phyloP scores from a whole-genome alignment of 495 filamentous ascomycete species.

The Lasiosphaeria ovina region DNA sequence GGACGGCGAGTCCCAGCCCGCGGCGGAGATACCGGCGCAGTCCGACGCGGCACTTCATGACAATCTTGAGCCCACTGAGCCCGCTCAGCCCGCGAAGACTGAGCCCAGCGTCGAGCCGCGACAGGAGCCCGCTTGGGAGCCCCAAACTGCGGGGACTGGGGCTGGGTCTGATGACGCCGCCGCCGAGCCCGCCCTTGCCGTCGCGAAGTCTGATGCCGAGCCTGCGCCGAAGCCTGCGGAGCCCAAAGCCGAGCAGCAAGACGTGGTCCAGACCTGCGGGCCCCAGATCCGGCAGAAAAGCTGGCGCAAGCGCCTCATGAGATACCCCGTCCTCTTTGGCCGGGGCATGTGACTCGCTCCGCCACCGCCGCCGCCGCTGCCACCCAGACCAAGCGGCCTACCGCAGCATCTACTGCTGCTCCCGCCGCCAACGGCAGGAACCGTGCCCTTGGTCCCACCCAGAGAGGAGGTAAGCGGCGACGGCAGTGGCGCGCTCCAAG shows the following conservation, averaged over 20 bases:
- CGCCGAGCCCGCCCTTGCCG: conserved; percentile 15
- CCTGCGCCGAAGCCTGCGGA: conserved; percentile 16
- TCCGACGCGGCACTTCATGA: conserved; percentile 17
- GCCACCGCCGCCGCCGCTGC: conserved; percentile 4
- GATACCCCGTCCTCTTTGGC: conserved; percentile 30
- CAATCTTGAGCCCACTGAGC: conserved; percentile 28
- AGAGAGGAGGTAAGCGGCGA: conserved; percentile 11
- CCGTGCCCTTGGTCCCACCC: neutral
- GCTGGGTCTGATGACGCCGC: conserved; percentile 12
- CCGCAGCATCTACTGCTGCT: conserved; percentile 1
- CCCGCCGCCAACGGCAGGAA: neutral
- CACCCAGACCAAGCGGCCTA: conserved; percentile 8
- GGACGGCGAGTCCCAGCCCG: conserved; percentile 17
- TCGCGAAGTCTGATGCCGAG: conserved; percentile 16
- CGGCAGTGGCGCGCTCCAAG: neutral
- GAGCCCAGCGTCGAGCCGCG: conserved; percentile 24
- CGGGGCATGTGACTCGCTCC: conserved; percentile 30
- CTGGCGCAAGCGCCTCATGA: conserved; percentile 31
- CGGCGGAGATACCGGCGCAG: conserved; percentile 14
- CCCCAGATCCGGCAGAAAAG: conserved; percentile 23
- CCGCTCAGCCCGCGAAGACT: conserved; percentile 25
- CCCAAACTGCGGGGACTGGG: conserved; percentile 12
- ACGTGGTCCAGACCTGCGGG: conserved; percentile 12
- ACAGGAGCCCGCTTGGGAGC: conserved; percentile 26
- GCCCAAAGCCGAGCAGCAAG: conserved; percentile 13